These are phyloP conservation scores for Aegilops sharonensis DNA, from an alignment of 176 grass and related monocot genomes.

Conservation along the genomic window DNA sequence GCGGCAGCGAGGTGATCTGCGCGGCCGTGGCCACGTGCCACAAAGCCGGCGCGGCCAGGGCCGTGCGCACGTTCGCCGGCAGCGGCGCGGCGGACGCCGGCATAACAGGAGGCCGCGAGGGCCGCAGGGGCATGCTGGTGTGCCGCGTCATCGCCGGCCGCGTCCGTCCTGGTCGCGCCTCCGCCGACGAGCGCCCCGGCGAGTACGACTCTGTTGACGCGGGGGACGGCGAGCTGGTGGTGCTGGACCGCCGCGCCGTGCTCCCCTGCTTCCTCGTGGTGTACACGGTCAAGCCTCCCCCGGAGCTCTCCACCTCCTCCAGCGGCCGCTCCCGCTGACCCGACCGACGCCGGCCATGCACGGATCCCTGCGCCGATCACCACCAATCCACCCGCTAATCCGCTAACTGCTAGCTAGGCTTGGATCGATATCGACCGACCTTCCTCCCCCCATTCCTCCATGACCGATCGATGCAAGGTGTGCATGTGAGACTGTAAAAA, in stretches of 20 bases:
- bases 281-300: not conserved
- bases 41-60: not conserved
- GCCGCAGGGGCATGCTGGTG: slow-evolving; percentile 45
- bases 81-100: slow-evolving; percentile 38
- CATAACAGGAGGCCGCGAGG: not conserved
- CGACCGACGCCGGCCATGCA: not conserved
- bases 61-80: slow-evolving; percentile 39
- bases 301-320: not conserved
- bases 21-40: not conserved
- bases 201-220: slow-evolving; percentile 32
- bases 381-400: not conserved
- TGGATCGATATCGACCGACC: not conserved
- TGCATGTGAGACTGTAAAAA: slow-evolving; percentile 16
- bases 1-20: slow-evolving; percentile 16
- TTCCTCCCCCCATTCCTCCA: too few relatives aligned
- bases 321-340: not conserved
- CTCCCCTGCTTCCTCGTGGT: slow-evolving; percentile 46
- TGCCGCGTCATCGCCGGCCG: slow-evolving; percentile 49
- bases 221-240: slow-evolving; percentile 25
- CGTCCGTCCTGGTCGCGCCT: not conserved
- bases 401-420: not conserved
- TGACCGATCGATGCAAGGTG: not conserved
- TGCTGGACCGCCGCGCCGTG: slow-evolving; percentile 33
- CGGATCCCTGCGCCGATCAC: not conserved
- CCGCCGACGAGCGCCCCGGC: not conserved